Conservation (phyloP, 2,329 filamentous ascomycete genomes). For the Epichloe gansuensis region DNA sequence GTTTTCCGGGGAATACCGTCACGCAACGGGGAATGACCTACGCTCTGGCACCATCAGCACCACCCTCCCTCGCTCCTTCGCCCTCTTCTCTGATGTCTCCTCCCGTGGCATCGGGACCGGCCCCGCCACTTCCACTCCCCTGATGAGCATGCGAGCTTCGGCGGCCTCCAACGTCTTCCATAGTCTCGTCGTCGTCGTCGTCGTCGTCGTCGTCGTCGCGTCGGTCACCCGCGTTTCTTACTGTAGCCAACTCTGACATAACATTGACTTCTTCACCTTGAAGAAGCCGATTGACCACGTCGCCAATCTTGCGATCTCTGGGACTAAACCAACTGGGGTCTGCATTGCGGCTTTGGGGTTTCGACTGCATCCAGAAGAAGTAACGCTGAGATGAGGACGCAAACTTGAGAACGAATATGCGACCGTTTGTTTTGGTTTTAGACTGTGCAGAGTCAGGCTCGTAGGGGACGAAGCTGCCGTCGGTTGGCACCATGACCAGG, state of each 20-base stretch:
- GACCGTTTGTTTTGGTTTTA: conserved; percentile 63
- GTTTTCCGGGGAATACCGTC: conserved; percentile 13
- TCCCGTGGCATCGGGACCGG: conserved; percentile 75
- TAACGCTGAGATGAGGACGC: conserved; percentile 80
- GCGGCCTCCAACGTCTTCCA: conserved; percentile 54
- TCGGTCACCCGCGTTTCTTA: conserved; percentile 39
- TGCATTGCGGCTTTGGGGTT: conserved; percentile 57
- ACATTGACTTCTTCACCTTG: conserved; percentile 86
- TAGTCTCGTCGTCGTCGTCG: conserved; percentile 38
- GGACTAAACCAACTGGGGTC: conserved; percentile 72
- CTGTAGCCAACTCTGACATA: conserved; percentile 53
- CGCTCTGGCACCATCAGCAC: conserved; percentile 96
- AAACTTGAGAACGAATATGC: conserved; percentile 90
- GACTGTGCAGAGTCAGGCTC: conserved; percentile 45
- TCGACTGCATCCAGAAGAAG: conserved; percentile 94
- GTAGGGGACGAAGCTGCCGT: conserved; percentile 80
- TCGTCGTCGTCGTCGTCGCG: conserved; percentile 50
- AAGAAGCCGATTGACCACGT: conserved; percentile 73
- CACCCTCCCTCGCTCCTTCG: conserved; percentile 76
- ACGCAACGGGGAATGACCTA: conserved; percentile 54
- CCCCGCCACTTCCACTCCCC: conserved; percentile 60
- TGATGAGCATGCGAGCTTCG: conserved; percentile 46
- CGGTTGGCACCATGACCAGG: conserved; percentile 83
- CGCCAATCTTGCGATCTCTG: conserved; percentile 74
- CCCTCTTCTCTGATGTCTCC: conserved; percentile 89